phyloP scores from a whole-genome alignment of 306 rosid species.

The Malus asiatica region DNA sequence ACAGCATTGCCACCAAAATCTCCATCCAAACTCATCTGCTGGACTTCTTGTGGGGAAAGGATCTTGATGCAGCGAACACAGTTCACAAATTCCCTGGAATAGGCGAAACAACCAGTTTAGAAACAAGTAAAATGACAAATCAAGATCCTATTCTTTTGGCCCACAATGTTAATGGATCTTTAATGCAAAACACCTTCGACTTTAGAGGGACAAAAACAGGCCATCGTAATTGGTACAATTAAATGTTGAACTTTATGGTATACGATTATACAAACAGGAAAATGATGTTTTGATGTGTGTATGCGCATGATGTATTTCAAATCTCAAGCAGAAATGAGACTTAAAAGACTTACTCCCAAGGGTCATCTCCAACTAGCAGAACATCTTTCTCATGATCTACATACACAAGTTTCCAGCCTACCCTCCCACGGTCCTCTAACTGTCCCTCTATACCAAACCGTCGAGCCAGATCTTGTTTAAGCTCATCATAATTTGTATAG shows the following conservation, averaged over 20 bases:
- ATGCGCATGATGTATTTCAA: neutral
- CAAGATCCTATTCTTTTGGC: neutral
- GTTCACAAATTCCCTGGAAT: slow-evolving; percentile 81
- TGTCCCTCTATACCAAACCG: slow-evolving; percentile 95
- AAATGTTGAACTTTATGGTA: neutral
- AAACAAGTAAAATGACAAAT: neutral
- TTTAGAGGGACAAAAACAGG: neutral
- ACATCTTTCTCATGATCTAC: slow-evolving; percentile 93
- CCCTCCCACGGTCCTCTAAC: slow-evolving; percentile 73
- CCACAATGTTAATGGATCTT: neutral
- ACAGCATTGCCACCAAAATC: slow-evolving; percentile 59
- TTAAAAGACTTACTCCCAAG: slow-evolving; percentile 76
- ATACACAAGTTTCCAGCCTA: slow-evolving; percentile 95
- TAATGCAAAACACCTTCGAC: neutral
- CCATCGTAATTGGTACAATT: neutral
- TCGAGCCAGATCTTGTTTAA: slow-evolving; percentile 86
- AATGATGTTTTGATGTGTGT: neutral
- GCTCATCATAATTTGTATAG: slow-evolving; percentile 78
- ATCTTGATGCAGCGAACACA: slow-evolving; percentile 90
- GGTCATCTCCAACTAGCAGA: slow-evolving; percentile 93
- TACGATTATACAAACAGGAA: neutral
- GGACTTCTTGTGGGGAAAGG: slow-evolving; percentile 93
- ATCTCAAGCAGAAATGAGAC: slow-evolving; percentile 6
- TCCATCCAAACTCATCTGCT: slow-evolving; percentile 92
- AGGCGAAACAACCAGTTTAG: neutral